Evolutionary conservation across 2,329 filamentous ascomycete genomes (phyloP), one percentile per base, ranked within the genome.

Genomic region (Ustilaginoidea virens): DNA sequence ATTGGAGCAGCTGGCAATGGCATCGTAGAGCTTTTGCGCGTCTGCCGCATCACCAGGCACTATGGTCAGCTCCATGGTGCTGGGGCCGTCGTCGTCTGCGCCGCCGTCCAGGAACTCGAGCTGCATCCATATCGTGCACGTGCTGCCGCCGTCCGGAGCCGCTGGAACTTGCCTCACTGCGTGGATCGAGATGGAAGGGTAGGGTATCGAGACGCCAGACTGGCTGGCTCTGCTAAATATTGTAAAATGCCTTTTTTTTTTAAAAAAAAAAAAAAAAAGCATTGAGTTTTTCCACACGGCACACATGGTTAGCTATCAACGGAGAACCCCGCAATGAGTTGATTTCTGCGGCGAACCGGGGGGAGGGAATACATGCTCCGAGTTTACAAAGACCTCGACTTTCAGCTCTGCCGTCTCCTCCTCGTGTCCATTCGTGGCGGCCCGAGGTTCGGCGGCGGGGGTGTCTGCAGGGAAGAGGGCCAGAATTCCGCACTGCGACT

Each of bases 1-100:
- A 43, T 86, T 77, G 4, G 79, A 79, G 53, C 80, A 86, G 14
- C 65, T 66, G 2, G 78, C 74, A 36, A 86, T 71, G 21, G 80
- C 79, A 12, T 68, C 63, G 53, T 74, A 86, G 18, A 82, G 60
- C 30, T 63, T 34, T 38, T 42, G 44, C 36, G 45, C 17, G 30
- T 40, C 42, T n/a, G 41, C 30, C 11, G 44, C 34, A 9, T 36
- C 35, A 10, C 47, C 53, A 3, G 77, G 76, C 11, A 77, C 57
- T 22, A 85, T 55, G 4, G 71, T 80, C 27, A 85, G 53, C 40
- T 83, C 76, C 27, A 82, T 56, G 7, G 69, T 70, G 32, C 71
- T 62, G 29, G 70, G 69, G 30, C 79, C 73, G 37, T 79, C 76
- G 27, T 75, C 67, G 18, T 68, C 62, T 33, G 58, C 58, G 26